These are phyloP conservation scores for Diutina neorugosa DNA, from an alignment of 1,139 yeast species.

Conservation along the genomic window DNA sequence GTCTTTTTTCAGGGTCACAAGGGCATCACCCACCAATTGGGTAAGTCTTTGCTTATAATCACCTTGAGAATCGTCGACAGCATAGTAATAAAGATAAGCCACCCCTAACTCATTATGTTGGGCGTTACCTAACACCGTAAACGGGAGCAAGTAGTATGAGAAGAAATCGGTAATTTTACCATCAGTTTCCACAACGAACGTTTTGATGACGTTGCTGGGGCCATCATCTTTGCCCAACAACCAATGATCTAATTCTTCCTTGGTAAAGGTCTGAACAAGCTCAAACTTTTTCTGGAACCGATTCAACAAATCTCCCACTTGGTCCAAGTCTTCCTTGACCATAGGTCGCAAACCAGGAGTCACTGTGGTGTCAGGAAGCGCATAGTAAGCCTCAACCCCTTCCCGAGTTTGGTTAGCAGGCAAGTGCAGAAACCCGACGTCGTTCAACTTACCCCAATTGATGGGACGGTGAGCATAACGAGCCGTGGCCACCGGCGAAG, in stretches of 20 bases:
- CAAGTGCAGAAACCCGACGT: constrained; percentile 76
- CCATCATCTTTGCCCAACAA: constrained; percentile 37
- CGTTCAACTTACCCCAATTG: constrained; percentile 81
- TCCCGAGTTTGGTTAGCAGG: constrained; percentile 70
- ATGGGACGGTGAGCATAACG: constrained; percentile 91
- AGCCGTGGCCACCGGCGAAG: constrained; percentile 85
- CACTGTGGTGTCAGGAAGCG: constrained; percentile 51
- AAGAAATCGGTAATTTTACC: constrained; percentile 77
- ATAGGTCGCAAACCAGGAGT: constrained; percentile 56
- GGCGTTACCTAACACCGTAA: constrained; percentile 64
- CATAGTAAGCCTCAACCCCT: constrained; percentile 70
- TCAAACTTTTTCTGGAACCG: constrained; percentile 62
- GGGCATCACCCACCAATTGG: constrained; percentile 58
- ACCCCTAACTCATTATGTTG: constrained; percentile 62
- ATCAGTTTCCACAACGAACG: constrained; percentile 67
- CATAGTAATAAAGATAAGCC: constrained; percentile 87
- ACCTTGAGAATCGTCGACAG: constrained; percentile 37
- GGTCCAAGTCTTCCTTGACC: constrained; percentile 47
- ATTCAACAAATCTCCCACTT: constrained; percentile 46
- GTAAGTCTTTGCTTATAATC: constrained; percentile 46
- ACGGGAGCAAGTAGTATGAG: constrained; percentile 82
- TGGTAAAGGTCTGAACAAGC: constrained; percentile 53
- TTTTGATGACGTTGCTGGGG: constrained; percentile 40
- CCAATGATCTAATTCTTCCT: constrained; percentile 78
- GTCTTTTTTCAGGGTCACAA: constrained; percentile 55